Percentiles rank a stretch among this genome's conserved stretches.
Evolutionary conservation across 2,329 filamentous ascomycete species (phyloP).

Genomic region (Exophiala alcalophila): DNA sequence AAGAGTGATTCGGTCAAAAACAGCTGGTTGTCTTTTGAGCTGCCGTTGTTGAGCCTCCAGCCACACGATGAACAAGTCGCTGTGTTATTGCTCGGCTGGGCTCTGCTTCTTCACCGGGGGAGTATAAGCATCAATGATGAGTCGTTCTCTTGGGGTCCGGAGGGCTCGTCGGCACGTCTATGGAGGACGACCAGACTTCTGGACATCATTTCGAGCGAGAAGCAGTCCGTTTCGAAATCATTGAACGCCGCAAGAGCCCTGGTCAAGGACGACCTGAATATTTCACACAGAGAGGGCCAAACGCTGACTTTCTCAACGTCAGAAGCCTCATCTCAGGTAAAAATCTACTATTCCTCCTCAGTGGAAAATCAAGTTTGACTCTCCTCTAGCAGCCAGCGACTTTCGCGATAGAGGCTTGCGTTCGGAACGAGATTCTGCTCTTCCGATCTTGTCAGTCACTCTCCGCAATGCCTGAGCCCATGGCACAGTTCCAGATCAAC

Average conservation of each 20-base stretch:
- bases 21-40: not conserved
- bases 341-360: too few relatives aligned
- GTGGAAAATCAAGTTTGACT: not conserved
- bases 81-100: conserved; percentile 1
- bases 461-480: not conserved
- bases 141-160: conserved; percentile 1
- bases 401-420: conserved; percentile 2
- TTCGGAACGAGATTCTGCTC: not conserved
- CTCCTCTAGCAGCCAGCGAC: not conserved
- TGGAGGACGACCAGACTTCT: not conserved
- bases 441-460: not conserved
- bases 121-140: conserved; percentile 2
- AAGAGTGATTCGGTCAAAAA: not conserved
- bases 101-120: conserved; percentile 3
- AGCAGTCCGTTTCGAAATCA: too few relatives aligned
- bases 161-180: not conserved
- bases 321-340: too few relatives aligned
- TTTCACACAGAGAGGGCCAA: too few relatives aligned
- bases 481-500: conserved; percentile 9
- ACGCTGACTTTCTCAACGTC: too few relatives aligned
- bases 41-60: not conserved
- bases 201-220: not conserved
- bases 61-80: not conserved
- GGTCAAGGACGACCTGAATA: too few relatives aligned
- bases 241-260: too few relatives aligned